Conservation (phyloP, 306 rosid genomes). For the Castanea crenata region DNA sequence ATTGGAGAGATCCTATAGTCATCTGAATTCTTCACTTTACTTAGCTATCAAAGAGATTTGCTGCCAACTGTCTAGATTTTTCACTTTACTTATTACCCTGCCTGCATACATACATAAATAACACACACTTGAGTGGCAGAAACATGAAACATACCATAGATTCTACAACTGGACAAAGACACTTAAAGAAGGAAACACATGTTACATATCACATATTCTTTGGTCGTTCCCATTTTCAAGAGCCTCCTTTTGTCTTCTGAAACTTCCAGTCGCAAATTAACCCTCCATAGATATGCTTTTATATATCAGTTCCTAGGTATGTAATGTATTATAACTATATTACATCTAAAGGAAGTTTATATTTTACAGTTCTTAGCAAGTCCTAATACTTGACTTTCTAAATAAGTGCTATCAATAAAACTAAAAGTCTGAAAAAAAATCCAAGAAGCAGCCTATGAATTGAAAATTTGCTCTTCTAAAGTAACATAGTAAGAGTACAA, state of each 20-base stretch:
- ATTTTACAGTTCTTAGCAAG: background rate
- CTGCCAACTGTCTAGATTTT: no score
- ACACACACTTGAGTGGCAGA: background rate
- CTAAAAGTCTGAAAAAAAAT: background rate
- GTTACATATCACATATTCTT: background rate
- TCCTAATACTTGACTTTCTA: background rate
- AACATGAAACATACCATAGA: background rate
- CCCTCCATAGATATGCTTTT: background rate
- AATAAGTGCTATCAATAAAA: background rate
- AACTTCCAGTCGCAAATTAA: background rate
- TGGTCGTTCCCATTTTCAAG: background rate
- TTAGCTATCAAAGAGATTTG: no score
- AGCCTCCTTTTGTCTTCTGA: background rate
- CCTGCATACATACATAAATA: slow-evolving; percentile 34
- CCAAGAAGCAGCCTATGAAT: background rate
- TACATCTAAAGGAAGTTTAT: background rate
- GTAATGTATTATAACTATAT: background rate
- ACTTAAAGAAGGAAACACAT: background rate
- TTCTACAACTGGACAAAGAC: background rate
- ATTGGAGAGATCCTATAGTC: no score
- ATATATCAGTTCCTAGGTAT: background rate
- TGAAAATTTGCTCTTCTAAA: background rate
- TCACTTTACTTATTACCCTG: slow-evolving; percentile 34
- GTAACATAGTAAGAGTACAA: background rate
- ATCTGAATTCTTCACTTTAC: background rate